Conservation (phyloP, 2,329 filamentous ascomycete species). For the Aspergillus udagawae region DNA sequence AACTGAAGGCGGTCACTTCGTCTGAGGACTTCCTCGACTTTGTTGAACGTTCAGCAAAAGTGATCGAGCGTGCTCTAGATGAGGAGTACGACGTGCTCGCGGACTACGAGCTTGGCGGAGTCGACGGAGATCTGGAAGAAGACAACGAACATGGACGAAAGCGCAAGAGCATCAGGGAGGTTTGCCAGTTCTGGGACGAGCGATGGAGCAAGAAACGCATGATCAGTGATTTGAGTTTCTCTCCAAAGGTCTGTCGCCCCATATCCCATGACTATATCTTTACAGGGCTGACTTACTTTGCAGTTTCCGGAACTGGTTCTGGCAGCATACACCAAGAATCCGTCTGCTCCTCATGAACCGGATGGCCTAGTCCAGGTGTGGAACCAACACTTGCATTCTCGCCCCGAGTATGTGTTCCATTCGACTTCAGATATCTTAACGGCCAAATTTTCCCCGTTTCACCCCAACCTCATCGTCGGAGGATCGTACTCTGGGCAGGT, state of each 20-base stretch:
- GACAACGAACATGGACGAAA: conserved; percentile 58
- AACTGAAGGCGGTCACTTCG: conserved; percentile 82
- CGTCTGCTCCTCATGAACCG: conserved; percentile 87
- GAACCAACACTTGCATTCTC: conserved; percentile 91
- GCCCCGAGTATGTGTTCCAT: conserved; percentile 94
- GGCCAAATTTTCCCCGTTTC: conserved; percentile 97
- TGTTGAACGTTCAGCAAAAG: conserved; percentile 90
- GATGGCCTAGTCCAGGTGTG: conserved; percentile 93
- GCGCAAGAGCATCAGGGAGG: conserved; percentile 60
- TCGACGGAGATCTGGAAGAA: conserved; percentile 70
- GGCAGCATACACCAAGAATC: conserved; percentile 95
- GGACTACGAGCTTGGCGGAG: conserved; percentile 81
- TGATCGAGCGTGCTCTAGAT: conserved; percentile 91
- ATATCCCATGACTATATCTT: not conserved
- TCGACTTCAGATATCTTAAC: conserved; percentile 93
- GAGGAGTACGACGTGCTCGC: conserved; percentile 94
- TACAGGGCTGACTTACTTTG: not conserved
- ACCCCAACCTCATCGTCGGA: conserved; percentile 92
- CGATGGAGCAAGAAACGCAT: conserved; percentile 97
- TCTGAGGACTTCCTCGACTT: conserved; percentile 95
- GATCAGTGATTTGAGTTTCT: conserved; percentile 94
- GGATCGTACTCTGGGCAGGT: conserved; percentile 97
- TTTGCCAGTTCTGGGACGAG: conserved; percentile 90
- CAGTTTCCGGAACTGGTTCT: conserved; percentile 85
- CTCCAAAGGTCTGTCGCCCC: conserved; percentile 63